Evolutionary conservation across 345 rosid species (phyloP).

Genomic region (Raphanus raphanistrum): DNA sequence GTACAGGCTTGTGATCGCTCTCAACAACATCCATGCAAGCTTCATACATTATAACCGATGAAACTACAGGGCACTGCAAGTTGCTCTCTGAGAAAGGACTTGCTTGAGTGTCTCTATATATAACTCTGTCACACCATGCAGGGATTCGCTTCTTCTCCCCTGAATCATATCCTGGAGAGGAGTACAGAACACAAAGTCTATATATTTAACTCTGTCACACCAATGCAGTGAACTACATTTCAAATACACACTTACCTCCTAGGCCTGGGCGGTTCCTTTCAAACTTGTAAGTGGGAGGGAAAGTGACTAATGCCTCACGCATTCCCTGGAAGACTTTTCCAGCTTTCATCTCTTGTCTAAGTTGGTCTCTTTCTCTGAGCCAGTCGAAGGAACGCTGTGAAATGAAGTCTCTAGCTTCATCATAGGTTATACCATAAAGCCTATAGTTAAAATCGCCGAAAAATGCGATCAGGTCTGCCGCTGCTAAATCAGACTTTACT

Average conservation of each 20-base stretch:
- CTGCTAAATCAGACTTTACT: constrained; percentile 71
- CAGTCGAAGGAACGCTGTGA: constrained; percentile 95
- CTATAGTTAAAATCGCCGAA: constrained; percentile 92
- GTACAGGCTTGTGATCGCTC: constrained; percentile 98
- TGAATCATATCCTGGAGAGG: constrained; percentile 80
- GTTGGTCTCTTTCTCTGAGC: constrained; percentile 96
- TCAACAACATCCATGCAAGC: constrained; percentile 95
- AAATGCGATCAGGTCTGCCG: constrained; percentile 91
- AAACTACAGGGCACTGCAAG: constrained; percentile 79
- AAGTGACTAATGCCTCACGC: constrained; percentile 85
- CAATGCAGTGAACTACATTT: too few relatives aligned
- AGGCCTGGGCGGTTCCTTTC: constrained; percentile 73
- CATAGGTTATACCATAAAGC: constrained; percentile 90
- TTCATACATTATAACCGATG: constrained; percentile 75
- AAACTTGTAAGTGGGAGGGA: constrained; percentile 97
- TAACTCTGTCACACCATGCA: constrained; percentile 97
- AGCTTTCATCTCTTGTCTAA: constrained; percentile 83
- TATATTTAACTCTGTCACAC: background rate
- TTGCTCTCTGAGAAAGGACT: constrained; percentile 60
- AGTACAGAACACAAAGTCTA: constrained; percentile 1
- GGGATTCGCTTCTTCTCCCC: constrained; percentile 99
- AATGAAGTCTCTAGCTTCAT: constrained; percentile 96
- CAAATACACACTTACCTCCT: constrained; percentile 49
- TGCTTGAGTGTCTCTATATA: constrained; percentile 78
- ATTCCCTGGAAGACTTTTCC: constrained; percentile 97